These are phyloP conservation scores for Xylaria sp. DNA, from an alignment of 2,329 filamentous ascomycete genomes.

Conservation along the genomic window DNA sequence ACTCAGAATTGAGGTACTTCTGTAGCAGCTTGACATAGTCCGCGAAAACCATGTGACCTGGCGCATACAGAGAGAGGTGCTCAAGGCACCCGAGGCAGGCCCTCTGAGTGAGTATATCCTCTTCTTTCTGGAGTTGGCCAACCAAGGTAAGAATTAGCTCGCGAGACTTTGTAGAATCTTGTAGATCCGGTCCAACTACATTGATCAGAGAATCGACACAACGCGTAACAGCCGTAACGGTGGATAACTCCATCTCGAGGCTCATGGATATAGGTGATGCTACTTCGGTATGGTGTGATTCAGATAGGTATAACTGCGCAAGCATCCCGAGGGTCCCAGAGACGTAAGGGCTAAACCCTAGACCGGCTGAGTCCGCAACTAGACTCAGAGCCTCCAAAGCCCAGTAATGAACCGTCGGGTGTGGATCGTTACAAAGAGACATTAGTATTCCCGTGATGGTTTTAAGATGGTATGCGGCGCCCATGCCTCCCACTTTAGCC, in stretches of 20 bases:
- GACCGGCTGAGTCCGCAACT: slow-evolving; percentile 87
- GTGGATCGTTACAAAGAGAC: slow-evolving; percentile 94
- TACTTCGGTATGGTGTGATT: slow-evolving; percentile 88
- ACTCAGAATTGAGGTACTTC: slow-evolving; percentile 72
- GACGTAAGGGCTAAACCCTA: slow-evolving; percentile 91
- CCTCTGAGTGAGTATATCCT: slow-evolving; percentile 71
- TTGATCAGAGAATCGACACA: slow-evolving; percentile 97
- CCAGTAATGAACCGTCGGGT: slow-evolving; percentile 96
- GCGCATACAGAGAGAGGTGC: slow-evolving; percentile 89
- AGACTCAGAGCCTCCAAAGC: slow-evolving; percentile 85
- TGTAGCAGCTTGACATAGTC: slow-evolving; percentile 86
- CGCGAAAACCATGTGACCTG: slow-evolving; percentile 81
- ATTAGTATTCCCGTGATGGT: slow-evolving; percentile 98
- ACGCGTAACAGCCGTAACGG: slow-evolving; percentile 80
- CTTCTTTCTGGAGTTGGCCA: slow-evolving; percentile 78
- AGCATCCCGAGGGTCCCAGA: slow-evolving; percentile 91
- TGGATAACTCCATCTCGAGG: slow-evolving; percentile 83
- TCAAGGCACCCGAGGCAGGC: slow-evolving; percentile 85
- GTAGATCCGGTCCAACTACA: slow-evolving; percentile 91
- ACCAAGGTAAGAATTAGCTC: slow-evolving; percentile 90
- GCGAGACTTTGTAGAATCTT: slow-evolving; percentile 89
- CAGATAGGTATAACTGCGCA: slow-evolving; percentile 87
- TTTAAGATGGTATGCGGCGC: slow-evolving; percentile 93
- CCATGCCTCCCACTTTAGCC: slow-evolving; percentile 95
- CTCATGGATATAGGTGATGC: slow-evolving; percentile 84